Evolutionary conservation across 78 protist genomes (phyloP), one percentile per base, ranked within the genome.

Genomic region (Dictyostelium citrinum): DNA sequence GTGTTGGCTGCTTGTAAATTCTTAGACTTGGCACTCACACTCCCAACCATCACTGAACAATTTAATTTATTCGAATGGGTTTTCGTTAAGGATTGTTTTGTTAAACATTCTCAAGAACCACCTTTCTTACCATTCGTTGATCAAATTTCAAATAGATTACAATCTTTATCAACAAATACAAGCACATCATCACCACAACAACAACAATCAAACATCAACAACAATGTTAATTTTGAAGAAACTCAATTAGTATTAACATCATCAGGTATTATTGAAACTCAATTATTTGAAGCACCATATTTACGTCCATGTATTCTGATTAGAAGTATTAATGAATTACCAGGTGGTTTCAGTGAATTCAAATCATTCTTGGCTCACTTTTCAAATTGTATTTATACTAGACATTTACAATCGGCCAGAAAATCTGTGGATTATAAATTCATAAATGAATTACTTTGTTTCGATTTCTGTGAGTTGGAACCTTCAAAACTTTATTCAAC

Each of bases 11-110:
- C 90, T 6, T 83, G 90, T 76, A 90, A 90, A 70, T 90, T 90
- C 68, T 49, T 90, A 27, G 95, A 90, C 49, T 49, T 88, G 20
- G 84, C 93, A 45, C 29, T 88, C 1, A 88, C 85, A 0, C 51
- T 88, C 12, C 93, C 93, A 60, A 51, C 85, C 0, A 88, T 88
- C 31, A 88, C 93, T 24, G 93, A 88, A 33, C 93, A 88, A 49
- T 78, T 88, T 33, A 76, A 67, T 46, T 76, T 88, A 22, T 88
- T 88, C 29, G 93, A 88, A 67, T 88, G 93, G 93, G 85, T 88
- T 6, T 88, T 88, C 16, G 33, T 88, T 2, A 88, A 78, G 27
- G 93, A 88, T 46, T 88, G 93, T 41, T 88, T 88, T 55, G 60
- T 88, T 22, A 64, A 58, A 82, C 82, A 88, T 12, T 72, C 75